These are phyloP conservation scores for Populus nigra DNA, from an alignment of 345 rosid genomes.

Conservation along the genomic window DNA sequence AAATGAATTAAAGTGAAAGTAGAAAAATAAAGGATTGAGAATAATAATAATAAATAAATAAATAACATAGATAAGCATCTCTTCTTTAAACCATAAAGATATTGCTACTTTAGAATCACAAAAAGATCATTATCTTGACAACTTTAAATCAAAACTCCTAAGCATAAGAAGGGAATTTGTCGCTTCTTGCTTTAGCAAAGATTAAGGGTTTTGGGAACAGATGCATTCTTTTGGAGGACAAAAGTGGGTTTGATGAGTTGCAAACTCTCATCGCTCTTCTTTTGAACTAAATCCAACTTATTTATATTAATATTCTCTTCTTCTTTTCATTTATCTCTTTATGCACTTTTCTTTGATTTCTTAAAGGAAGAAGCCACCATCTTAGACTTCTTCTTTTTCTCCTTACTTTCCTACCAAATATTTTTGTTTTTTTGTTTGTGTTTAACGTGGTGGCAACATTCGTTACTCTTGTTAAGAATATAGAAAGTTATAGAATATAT, in stretches of 20 bases:
- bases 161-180: constrained; percentile 48
- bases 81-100: constrained; percentile 48
- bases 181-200: constrained; percentile 25
- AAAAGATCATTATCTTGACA: constrained; percentile 41
- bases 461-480: not conserved
- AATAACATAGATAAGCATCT: constrained; percentile 27
- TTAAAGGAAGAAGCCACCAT: constrained; percentile 28
- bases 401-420: not conserved
- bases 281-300: constrained; percentile 12
- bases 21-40: not conserved
- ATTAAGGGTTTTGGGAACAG: not conserved
- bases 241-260: constrained; percentile 21
- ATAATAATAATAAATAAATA: not conserved
- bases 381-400: constrained; percentile 19
- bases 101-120: constrained; percentile 43
- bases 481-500: not conserved
- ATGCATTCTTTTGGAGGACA: constrained; percentile 8
- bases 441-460: not conserved
- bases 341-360: not conserved
- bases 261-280: constrained; percentile 2
- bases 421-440: not conserved
- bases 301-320: constrained; percentile 1
- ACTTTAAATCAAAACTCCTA: constrained; percentile 36
- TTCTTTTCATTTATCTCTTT: constrained; percentile 16
- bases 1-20: constrained; percentile 14